Evolutionary conservation across 257 asterid species (phyloP), one percentile per base, ranked within the genome.

Genomic region (Gentiana dahurica): DNA sequence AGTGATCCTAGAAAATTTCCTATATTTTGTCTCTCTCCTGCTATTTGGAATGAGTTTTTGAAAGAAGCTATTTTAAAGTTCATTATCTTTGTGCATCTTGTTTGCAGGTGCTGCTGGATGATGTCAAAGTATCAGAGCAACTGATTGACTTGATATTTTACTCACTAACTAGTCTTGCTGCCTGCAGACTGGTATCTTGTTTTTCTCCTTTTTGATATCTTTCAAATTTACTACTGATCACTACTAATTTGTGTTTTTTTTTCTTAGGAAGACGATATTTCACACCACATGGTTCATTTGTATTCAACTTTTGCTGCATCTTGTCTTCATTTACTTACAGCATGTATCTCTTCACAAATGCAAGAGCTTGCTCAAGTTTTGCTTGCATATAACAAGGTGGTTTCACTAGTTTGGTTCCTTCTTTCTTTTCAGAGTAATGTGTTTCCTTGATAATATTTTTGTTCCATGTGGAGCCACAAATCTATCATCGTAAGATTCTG

Each of bases 271-370:
- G 51, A 66, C 64, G 73, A 70, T 58, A 69, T 69, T 65, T 80
- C 88, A 57, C 76, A 77, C 56, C 89, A 86, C 54, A 73, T 82
- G 74, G 88, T 79, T 71, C 95, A 78, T 66, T 75, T 92, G 87
- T 97, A 92, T 71, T 82, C 99, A 11, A 85, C 99, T 54, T 77
- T 92, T 72, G 95, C 88, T 68, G 95, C 95, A 15, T 85, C 91
- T 73, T 71, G 89, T 74, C 85, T 92, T 39, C 83, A 81, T 73
- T 62, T 88, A 69, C 69, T 92, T 55, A 80, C 82, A 8, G 94
- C 81, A 60, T 77, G 81, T 59, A 81, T 84, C 56, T 92, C 99
- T 64, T 80, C 95, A 39, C 93, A 83, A 60, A 81, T 79, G 77
- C 84, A 77, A 70, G 99, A 92, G 55, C 90, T 92, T 73, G 85